Conservation (phyloP, 768 basidiomycete species). For the Suillus cothurnatus region DNA sequence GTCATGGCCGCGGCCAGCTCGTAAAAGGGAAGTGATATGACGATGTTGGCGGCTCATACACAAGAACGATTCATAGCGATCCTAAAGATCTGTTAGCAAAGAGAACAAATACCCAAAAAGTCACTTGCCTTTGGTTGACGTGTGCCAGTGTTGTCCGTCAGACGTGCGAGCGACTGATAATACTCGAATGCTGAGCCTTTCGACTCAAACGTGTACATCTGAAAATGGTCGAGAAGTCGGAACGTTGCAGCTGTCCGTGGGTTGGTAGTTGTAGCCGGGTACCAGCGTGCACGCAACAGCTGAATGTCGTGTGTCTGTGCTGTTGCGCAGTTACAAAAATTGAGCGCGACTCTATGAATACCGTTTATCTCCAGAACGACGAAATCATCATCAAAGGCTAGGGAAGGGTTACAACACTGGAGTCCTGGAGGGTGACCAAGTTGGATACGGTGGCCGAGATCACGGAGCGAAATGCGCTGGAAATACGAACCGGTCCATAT, state of each 20-base stretch:
- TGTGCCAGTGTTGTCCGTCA: constrained; percentile 30
- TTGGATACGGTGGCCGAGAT: constrained; percentile 9
- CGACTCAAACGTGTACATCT: constrained; percentile 30
- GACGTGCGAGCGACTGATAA: constrained; percentile 16
- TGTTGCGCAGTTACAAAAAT: constrained; percentile 15
- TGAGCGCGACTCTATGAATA: constrained; percentile 20
- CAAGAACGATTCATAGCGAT: background rate
- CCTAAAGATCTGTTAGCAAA: background rate
- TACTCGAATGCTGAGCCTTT: constrained; percentile 31
- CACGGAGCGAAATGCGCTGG: constrained; percentile 7
- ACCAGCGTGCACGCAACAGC: constrained; percentile 12
- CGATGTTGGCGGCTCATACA: background rate
- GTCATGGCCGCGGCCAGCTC: background rate
- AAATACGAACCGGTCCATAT: constrained; percentile 18
- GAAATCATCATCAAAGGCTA: background rate
- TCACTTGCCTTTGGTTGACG: background rate
- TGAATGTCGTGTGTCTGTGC: constrained; percentile 12
- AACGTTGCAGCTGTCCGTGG: constrained; percentile 33
- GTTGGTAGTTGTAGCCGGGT: constrained; percentile 16
- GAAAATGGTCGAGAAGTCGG: constrained; percentile 24
- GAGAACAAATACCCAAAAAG: too few relatives aligned
- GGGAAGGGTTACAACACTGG: constrained; percentile 12
- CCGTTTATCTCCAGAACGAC: constrained; percentile 12
- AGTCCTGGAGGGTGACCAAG: constrained; percentile 9
- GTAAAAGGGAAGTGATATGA: background rate